Conservation (phyloP, 805 yeast genomes). For the Candida ovalis region DNA sequence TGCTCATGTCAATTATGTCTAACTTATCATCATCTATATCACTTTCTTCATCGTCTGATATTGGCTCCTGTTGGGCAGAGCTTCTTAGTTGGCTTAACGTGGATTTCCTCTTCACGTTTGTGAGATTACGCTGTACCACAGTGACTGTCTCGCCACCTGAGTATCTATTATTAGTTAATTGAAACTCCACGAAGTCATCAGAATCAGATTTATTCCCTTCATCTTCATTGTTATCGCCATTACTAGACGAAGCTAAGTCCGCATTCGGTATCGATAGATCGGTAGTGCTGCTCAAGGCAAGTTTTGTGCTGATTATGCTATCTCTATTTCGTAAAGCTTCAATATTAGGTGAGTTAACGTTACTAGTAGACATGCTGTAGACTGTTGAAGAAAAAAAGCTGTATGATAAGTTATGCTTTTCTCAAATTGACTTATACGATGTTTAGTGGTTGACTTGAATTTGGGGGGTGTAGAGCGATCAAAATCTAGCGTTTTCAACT, state of each 20-base stretch:
- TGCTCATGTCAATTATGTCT: neutral
- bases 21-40: neutral
- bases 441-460: too few relatives aligned
- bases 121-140: slow-evolving; percentile 16
- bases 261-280: slow-evolving; percentile 3
- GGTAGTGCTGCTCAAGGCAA: slow-evolving; percentile 5
- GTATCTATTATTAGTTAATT: slow-evolving; percentile 12
- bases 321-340: slow-evolving; percentile 1
- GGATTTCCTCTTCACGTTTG: slow-evolving; percentile 3
- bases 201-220: slow-evolving; percentile 3
- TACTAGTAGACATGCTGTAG: neutral
- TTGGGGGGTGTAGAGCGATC: too few relatives aligned
- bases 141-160: slow-evolving; percentile 17
- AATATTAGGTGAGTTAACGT: neutral
- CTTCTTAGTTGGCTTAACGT: neutral
- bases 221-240: neutral
- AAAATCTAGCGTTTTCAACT: too few relatives aligned
- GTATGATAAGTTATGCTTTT: too few relatives aligned
- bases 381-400: neutral
- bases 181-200: slow-evolving; percentile 28
- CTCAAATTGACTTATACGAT: too few relatives aligned
- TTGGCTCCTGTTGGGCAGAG: neutral
- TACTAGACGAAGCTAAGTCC: neutral
- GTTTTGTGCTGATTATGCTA: neutral
- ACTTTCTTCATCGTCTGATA: slow-evolving; percentile 30